These are phyloP conservation scores for Neurospora africana DNA, from an alignment of 495 filamentous ascomycete genomes.

Conservation along the genomic window DNA sequence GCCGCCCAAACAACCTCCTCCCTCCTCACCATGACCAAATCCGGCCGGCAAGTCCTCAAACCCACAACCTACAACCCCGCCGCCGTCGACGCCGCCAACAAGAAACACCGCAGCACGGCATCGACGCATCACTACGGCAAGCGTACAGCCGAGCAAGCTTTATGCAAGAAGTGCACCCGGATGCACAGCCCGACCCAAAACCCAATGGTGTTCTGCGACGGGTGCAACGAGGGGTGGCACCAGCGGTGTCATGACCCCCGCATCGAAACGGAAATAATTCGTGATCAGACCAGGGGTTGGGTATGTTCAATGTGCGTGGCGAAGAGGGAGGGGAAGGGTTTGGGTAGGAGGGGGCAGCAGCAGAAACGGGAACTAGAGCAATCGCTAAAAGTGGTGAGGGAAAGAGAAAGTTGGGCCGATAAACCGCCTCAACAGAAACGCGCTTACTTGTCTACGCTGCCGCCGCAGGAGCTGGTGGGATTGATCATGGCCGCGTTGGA, in stretches of 20 bases:
- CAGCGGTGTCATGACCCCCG: conserved; percentile 82
- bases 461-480: conserved; percentile 24
- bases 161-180: conserved; percentile 71
- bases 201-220: conserved; percentile 90
- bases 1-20: conserved; percentile 31
- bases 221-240: conserved; percentile 82
- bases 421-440: conserved; percentile 28
- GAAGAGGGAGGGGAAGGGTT: conserved; percentile 35
- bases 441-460: conserved; percentile 28
- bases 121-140: conserved; percentile 27
- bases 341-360: conserved; percentile 12
- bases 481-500: conserved; percentile 20
- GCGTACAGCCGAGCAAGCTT: conserved; percentile 38
- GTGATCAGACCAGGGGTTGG: conserved; percentile 57
- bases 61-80: conserved; percentile 60
- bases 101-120: conserved; percentile 20
- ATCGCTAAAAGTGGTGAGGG: not conserved
- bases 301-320: conserved; percentile 57
- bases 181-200: conserved; percentile 67
- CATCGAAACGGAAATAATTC: conserved; percentile 60
- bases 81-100: conserved; percentile 25
- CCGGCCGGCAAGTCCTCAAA: conserved; percentile 69
- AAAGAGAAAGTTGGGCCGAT: conserved; percentile 30
- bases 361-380: conserved; percentile 1
- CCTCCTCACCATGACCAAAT: conserved; percentile 64